Base-by-base conservation (phyloP, 352 stramenopile genomes). In the Pythium vanterpoolii region DNA sequence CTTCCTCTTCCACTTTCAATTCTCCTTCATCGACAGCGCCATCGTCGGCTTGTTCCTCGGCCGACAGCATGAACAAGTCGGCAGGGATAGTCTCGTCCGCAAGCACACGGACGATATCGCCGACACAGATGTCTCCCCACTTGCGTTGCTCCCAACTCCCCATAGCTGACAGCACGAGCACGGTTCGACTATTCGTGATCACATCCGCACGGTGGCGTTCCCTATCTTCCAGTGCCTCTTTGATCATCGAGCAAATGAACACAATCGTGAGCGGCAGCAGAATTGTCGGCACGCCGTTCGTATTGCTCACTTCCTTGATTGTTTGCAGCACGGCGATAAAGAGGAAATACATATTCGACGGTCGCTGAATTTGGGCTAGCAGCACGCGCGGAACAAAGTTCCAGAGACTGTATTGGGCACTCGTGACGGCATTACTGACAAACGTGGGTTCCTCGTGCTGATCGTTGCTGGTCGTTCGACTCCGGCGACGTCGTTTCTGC, bases 311-410 rank as follows among this genome's bases (percentile, higher is more conserved):
- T 56, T 86, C 72, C 47, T 76, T 77, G 57, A 95, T 90, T 14
- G 77, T 80, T 72, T 96, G 87, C 24, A 96, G 68, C 57, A 87
- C 64, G 7, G 85, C 79, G 54, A 96, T 91, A 43, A 94, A 87
- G 45, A 96, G 62, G 46, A 96, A 96, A 51, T 95, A 96, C 9
- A 90, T 40, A 54, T 94, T 94, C 27, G 81, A 89, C 43, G 83
- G 79, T n/a, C 77, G 74, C 66, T 89, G 60, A 33, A 93, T 14
- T 31, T 93, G 81, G 28, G 82, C 82, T n/a, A 88, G 56, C 23
- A 96, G 63, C 51, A 92, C 82, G 38, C 80, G 76, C 43, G 80
- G 80, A 9, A 64, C 60, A 54, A 96, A 96, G 64, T 89, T 93
- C 74, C 71, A 88, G 13, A 73, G 31, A 28, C 60, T 94, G 64